These are phyloP conservation scores for Fusarium tupiense DNA, from an alignment of 2,329 filamentous ascomycete genomes.

Conservation along the genomic window DNA sequence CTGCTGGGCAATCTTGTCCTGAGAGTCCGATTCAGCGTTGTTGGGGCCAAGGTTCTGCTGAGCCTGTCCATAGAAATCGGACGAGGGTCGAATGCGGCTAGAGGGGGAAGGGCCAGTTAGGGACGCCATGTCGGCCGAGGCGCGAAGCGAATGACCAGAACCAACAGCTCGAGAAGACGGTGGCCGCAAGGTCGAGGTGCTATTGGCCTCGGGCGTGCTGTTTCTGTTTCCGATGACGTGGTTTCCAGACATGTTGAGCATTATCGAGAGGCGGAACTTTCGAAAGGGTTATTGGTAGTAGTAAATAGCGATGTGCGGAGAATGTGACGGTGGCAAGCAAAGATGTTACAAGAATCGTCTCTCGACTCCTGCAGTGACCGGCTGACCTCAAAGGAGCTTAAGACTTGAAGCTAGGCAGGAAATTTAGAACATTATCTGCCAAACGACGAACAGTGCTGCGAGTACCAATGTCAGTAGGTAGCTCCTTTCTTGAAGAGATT, in stretches of 20 bases:
- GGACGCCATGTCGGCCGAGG: constrained; percentile 94
- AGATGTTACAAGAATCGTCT: constrained; percentile 44
- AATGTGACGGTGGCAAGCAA: constrained; percentile 32
- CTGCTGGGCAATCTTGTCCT: constrained; percentile 95
- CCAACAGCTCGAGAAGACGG: constrained; percentile 81
- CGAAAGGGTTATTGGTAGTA: constrained; percentile 9
- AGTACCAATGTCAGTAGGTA: constrained; percentile 29
- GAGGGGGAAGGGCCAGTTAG: constrained; percentile 74
- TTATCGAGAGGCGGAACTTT: constrained; percentile 43
- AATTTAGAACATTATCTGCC: constrained; percentile 49
- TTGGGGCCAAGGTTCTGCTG: constrained; percentile 74
- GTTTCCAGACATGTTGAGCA: constrained; percentile 74
- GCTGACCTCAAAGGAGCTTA: constrained; percentile 82
- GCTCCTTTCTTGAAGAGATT: constrained; percentile 5
- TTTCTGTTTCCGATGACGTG: constrained; percentile 86
- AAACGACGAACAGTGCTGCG: constrained; percentile 37
- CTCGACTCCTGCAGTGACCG: constrained; percentile 79
- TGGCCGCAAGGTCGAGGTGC: constrained; percentile 82
- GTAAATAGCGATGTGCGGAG: constrained; percentile 23
- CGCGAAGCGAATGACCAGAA: constrained; percentile 85
- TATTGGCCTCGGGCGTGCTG: constrained; percentile 93
- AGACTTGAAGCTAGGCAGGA: constrained; percentile 44
- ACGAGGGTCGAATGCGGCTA: constrained; percentile 89
- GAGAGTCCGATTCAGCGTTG: constrained; percentile 78
- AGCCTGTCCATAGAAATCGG: constrained; percentile 88